Conservation (phyloP, 345 rosid species). For the Trapa bicornis region DNA sequence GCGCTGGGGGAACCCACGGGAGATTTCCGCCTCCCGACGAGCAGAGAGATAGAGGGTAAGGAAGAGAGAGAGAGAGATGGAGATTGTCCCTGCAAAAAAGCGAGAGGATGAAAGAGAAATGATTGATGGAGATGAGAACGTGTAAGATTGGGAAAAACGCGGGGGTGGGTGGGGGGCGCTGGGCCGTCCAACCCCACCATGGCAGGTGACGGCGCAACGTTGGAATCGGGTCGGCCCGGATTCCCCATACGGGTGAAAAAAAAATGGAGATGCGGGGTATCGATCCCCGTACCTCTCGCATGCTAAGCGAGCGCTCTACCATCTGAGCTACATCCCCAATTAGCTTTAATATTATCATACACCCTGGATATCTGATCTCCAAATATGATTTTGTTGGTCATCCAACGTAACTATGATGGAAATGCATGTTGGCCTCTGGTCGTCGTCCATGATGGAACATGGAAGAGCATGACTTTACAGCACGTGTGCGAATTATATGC, state of each 20-base stretch:
- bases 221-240: neutral
- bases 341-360: too few relatives aligned
- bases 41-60: neutral
- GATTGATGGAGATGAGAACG: neutral
- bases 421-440: neutral
- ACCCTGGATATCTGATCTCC: too few relatives aligned
- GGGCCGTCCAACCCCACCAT: neutral
- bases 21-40: neutral
- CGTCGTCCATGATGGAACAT: neutral
- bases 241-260: neutral
- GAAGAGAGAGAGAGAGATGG: neutral
- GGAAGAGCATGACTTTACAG: neutral
- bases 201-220: too few relatives aligned
- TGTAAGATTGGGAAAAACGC: neutral
- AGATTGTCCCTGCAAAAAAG: neutral
- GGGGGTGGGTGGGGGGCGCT: neutral
- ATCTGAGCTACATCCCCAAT: constrained; percentile 60
- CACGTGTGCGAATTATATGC: neutral
- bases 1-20: neutral
- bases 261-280: constrained; percentile 37
- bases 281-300: constrained; percentile 55
- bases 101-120: neutral
- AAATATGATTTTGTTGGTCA: too few relatives aligned
- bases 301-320: constrained; percentile 69
- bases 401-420: too few relatives aligned